Percentiles rank a stretch among this genome's conserved stretches.
Evolutionary conservation across 2,329 filamentous ascomycete genomes (phyloP).

Genomic region (Xylariaceae sp.): DNA sequence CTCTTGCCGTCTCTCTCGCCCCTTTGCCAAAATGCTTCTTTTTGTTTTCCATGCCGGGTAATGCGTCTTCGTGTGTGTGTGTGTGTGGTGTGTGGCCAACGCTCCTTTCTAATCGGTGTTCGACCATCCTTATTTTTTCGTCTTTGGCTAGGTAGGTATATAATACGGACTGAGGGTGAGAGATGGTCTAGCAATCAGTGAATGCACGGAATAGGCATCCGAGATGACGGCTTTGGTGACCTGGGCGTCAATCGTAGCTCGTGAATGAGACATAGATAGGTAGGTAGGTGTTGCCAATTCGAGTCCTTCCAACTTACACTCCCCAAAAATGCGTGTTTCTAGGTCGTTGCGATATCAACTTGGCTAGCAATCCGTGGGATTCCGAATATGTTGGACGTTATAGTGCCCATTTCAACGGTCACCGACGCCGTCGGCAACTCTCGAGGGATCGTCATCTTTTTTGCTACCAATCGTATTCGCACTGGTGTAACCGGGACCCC

Average conservation of each 20-base stretch:
- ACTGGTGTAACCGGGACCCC: conserved; percentile 35
- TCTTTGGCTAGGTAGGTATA: background rate
- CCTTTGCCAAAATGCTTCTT: conserved; percentile 19
- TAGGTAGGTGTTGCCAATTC: conserved; percentile 10
- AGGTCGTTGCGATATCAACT: conserved; percentile 2
- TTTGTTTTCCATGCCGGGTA: conserved; percentile 20
- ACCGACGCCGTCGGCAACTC: conserved; percentile 31
- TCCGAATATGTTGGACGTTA: background rate
- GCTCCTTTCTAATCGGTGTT: conserved; percentile 11
- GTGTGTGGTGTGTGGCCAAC: too few species aligned
- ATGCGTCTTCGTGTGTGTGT: conserved; percentile 21
- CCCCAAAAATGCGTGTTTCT: conserved; percentile 4
- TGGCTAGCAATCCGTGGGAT: conserved; percentile 3
- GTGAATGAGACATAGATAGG: conserved; percentile 4
- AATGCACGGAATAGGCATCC: conserved; percentile 11
- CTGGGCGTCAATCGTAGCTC: conserved; percentile 16
- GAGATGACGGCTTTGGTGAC: conserved; percentile 13
- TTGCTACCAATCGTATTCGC: conserved; percentile 29
- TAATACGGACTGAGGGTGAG: background rate
- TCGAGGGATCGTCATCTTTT: conserved; percentile 29
- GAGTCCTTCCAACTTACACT: conserved; percentile 7
- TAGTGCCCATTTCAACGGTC: conserved; percentile 25
- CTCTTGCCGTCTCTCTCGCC: conserved; percentile 16
- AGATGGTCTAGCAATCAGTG: conserved; percentile 11
- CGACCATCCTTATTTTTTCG: conserved; percentile 8